A percentile compares a stretch with the other conserved stretches of the same genome.
phyloP scores from a whole-genome alignment of 768 basidiomycete species.

The Punctularia strigosozonata region DNA sequence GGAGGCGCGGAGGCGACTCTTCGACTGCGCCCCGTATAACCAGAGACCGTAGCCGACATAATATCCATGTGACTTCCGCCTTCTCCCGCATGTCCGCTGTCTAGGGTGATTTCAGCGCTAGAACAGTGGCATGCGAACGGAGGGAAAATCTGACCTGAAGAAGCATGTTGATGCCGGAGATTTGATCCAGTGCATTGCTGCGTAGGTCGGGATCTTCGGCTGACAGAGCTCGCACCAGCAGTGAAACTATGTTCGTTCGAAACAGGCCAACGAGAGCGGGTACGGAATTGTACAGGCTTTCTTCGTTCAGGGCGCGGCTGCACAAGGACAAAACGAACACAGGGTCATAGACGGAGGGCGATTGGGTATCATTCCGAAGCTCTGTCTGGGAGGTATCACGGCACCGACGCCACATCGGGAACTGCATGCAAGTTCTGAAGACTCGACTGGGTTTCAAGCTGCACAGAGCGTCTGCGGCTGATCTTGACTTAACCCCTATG shows the following conservation, averaged over 20 bases:
- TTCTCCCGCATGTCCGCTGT: conserved; percentile 66
- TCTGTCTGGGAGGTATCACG: conserved; percentile 21
- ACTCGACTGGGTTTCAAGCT: conserved; percentile 57
- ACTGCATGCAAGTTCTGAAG: conserved; percentile 59
- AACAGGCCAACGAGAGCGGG: conserved; percentile 90
- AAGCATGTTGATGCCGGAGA: conserved; percentile 46
- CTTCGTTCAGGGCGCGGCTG: conserved; percentile 43
- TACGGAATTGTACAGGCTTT: too few relatives aligned
- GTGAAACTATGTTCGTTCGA: conserved; percentile 63
- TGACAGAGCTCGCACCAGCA: conserved; percentile 65
- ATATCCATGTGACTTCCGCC: conserved; percentile 58
- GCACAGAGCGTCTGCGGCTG: conserved; percentile 53
- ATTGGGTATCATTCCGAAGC: conserved; percentile 7
- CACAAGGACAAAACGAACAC: conserved; percentile 62
- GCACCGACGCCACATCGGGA: conserved; percentile 53
- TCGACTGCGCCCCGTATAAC: too few relatives aligned
- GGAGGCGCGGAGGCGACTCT: conserved; percentile 52
- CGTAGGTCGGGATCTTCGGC: conserved; percentile 51
- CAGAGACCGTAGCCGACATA: conserved; percentile 57
- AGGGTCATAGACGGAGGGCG: conserved; percentile 64
- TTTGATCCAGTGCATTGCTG: conserved; percentile 43
- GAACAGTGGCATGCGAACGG: not conserved
- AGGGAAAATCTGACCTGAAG: conserved; percentile 42
- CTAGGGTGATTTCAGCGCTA: conserved; percentile 15
- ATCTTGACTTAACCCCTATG: conserved; percentile 27